Conservation (phyloP, 495 filamentous ascomycete genomes). For the Beverwykella pulmonaria region DNA sequence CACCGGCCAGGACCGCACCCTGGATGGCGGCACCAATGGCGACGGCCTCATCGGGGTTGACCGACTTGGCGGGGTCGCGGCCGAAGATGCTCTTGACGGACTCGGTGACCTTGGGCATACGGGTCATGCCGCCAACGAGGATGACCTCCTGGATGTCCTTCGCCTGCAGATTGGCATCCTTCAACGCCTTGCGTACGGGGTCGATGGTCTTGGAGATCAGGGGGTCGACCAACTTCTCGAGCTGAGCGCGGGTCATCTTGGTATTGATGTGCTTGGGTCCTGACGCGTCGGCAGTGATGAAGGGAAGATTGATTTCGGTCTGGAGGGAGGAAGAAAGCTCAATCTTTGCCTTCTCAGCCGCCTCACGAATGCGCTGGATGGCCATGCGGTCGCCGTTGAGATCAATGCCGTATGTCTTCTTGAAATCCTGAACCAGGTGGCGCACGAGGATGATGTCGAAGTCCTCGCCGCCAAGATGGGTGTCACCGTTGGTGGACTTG, state of each 20-base stretch:
- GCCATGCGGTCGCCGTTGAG: slow-evolving; percentile 95
- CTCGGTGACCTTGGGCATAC: slow-evolving; percentile 99
- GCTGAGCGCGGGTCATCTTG: slow-evolving; percentile 90
- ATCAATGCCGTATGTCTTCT: slow-evolving; percentile 92
- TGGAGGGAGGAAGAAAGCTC: slow-evolving; percentile 95
- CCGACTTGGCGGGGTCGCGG: slow-evolving; percentile 96
- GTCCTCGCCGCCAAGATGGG: slow-evolving; percentile 96
- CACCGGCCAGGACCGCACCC: slow-evolving; percentile 93
- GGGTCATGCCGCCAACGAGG: slow-evolving; percentile 98
- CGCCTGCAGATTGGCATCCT: slow-evolving; percentile 91
- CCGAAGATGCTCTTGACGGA: slow-evolving; percentile 98
- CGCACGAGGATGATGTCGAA: slow-evolving; percentile 97
- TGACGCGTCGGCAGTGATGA: slow-evolving; percentile 94
- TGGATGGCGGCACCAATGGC: slow-evolving; percentile 98
- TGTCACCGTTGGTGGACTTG: slow-evolving; percentile 98
- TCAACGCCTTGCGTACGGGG: slow-evolving; percentile 94
- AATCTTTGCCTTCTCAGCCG: slow-evolving; percentile 99
- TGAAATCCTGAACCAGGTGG: slow-evolving; percentile 92
- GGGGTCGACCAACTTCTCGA: slow-evolving; percentile 91
- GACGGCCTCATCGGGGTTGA: slow-evolving; percentile 99
- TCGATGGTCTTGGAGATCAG: slow-evolving; percentile 84
- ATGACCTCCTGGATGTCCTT: slow-evolving; percentile 99
- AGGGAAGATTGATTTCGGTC: slow-evolving; percentile 98
- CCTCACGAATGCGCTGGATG: slow-evolving; percentile 98
- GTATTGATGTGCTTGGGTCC: slow-evolving; percentile 97